These are phyloP conservation scores for Mortierella sp. DNA, from an alignment of 371 early-diverging fungal species.

Conservation along the genomic window DNA sequence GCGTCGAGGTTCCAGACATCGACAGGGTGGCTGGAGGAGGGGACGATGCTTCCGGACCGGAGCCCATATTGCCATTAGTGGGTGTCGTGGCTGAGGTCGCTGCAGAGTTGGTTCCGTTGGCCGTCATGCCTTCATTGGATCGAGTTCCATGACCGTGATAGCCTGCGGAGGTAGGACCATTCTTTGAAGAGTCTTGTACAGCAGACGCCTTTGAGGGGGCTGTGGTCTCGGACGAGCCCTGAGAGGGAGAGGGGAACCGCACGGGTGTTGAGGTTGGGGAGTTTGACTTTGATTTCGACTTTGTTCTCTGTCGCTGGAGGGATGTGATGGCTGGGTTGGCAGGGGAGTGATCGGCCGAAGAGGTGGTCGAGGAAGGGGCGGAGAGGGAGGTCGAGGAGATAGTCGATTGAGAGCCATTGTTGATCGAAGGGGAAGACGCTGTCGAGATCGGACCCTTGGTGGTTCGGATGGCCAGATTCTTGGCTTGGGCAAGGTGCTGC, in stretches of 20 bases:
- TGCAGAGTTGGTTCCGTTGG: neutral
- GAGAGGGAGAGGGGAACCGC: conserved; percentile 30
- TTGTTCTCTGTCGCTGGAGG: conserved; percentile 22
- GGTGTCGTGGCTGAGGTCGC: conserved; percentile 4
- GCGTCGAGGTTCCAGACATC: neutral
- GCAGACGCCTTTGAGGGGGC: conserved; percentile 1
- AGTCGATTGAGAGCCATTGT: neutral
- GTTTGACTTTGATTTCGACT: conserved; percentile 37
- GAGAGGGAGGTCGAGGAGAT: conserved; percentile 7
- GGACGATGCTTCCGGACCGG: neutral
- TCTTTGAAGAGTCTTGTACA: conserved; percentile 2
- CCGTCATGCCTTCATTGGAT: conserved; percentile 13
- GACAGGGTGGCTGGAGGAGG: neutral
- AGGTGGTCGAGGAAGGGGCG: neutral
- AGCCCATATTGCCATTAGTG: conserved; percentile 11
- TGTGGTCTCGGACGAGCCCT: neutral
- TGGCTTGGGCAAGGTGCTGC: conserved; percentile 38
- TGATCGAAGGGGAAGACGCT: neutral
- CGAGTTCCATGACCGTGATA: conserved; percentile 20
- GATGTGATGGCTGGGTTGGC: neutral
- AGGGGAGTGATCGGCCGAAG: neutral
- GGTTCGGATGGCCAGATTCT: conserved; percentile 46
- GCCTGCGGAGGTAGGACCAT: neutral
- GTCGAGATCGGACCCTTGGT: neutral
- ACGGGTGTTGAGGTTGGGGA: conserved; percentile 30